Base-by-base conservation (phyloP, 768 basidiomycete species). In the Clitopilus passeckerianus region DNA sequence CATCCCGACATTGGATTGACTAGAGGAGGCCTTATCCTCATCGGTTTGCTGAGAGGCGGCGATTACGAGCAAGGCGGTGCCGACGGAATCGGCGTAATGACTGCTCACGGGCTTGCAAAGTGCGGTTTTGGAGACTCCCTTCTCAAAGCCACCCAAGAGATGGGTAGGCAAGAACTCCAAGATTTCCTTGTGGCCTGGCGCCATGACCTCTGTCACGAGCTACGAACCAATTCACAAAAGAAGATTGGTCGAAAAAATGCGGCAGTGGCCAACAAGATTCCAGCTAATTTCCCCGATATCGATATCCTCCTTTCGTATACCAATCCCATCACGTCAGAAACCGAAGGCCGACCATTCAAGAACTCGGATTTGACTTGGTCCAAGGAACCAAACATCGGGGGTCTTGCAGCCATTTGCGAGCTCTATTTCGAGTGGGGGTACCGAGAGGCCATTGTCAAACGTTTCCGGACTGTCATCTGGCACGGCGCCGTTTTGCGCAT, bases 401-500 rank as follows among this genome's bases (percentile, higher is more conserved):
- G 82, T 57, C 81, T 95, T 15, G 93, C 95, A 0, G 82, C 75
- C 9, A 77, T 87, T 2, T 95, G 93, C 74, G 95, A 97, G 71
- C 79, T 86, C 53, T 90, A 87, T 69, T 96, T 96, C 62, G 94
- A 95, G 68, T 97, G 94, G 94, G 94, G 94, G 0, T 86, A 91
- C 54, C 86, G 80, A 65, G 89, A 92, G 53, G 77, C 85, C 1
- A 91, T 96, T 58, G 80, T 91, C 63, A 91, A 91, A 63, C 86
- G 92, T 10, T 94, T 95, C 67, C 79, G 90, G 66, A 90, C 86
- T 0, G 82, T 93, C 3, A 80, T 95, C 16, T 97, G 93, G 90
- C 85, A 85, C 15, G 84, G 86, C 0, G 82, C 85, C 10, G 80
- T 91, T 7, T 75, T 91, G 56, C 81, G 91, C 35, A 84, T 87